Base-by-base conservation (phyloP, 345 rosid species). In the Sisymbrium irio region DNA sequence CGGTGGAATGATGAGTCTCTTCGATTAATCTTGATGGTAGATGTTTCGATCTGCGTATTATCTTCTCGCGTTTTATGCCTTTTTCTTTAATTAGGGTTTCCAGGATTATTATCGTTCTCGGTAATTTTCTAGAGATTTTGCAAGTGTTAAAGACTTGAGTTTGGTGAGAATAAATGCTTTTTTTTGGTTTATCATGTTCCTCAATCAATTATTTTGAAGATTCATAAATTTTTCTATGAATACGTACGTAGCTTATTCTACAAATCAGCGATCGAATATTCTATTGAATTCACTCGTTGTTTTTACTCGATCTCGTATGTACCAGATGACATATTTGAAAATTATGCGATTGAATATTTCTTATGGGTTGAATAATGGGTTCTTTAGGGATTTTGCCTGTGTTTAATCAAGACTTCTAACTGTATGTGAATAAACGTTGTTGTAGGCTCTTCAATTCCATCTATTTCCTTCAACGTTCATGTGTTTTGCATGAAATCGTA, bases 1-100 rank as follows among this genome's bases (percentile, higher is more conserved):
- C 3, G 91, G 61, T 57, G 72, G 60, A 9, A 74, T 74, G 78
- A 74, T 74, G 72, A 51, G 67, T 27, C 74, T 59, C 47, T 70
- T 74, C 58, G 78, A 74, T 19, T 74, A 32, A 74, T 46, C 9
- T 20, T 14, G 0, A 53, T 63, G 65, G 47, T 42, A 20, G 36
- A 59, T 28, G 13, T 30, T 32, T 62, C 12, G 51, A 49, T 63
- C 50, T 36, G 28, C 67, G 20, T 7, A 25, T 61, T 50, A 19
- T 28, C 25, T 47, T 28, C 6, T 64, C 40, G 12, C 56, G 5
- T 55, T 22, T 44, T 11, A 19, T 69, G 46, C 37, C 27, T 40
- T 27, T 71, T 71, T 30, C 4, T 44, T 44, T 11, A 39, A 18
- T 30, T 62, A 62, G 53, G 33, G 62, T 53, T 58, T 33, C 13